A percentile compares a stretch with the other conserved stretches of the same genome.
These are phyloP conservation scores for Paraglomus brasilianum DNA, from an alignment of 192 early-diverging fungal genomes.

Conservation along the genomic window DNA sequence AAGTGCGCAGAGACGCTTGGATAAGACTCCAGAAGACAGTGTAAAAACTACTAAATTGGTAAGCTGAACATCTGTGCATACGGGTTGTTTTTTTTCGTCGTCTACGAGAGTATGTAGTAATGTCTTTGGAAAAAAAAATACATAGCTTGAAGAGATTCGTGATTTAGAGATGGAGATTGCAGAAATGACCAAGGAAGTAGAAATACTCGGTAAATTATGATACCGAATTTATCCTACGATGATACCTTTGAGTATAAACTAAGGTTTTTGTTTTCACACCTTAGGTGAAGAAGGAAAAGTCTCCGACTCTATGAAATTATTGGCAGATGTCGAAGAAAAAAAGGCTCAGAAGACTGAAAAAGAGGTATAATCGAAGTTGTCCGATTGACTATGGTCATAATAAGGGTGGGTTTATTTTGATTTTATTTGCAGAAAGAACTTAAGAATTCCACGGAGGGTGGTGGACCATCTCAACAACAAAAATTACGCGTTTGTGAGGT, in stretches of 20 bases:
- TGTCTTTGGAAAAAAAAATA: neutral
- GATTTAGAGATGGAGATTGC: constrained; percentile 34
- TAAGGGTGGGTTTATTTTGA: neutral
- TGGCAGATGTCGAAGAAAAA: constrained; percentile 46
- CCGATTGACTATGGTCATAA: neutral
- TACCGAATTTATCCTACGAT: neutral
- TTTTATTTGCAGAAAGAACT: constrained; percentile 40
- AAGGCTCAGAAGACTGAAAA: constrained; percentile 45
- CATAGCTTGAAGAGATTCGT: constrained; percentile 29
- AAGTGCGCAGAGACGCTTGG: constrained; percentile 45
- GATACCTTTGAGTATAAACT: neutral
- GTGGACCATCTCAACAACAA: constrained; percentile 48
- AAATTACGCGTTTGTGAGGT: constrained; percentile 58
- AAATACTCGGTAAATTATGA: constrained; percentile 42
- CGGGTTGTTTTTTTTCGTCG: too few species aligned
- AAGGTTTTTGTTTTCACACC: neutral
- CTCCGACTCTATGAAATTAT: constrained; percentile 42
- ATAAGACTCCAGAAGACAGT: constrained; percentile 51
- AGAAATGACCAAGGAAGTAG: constrained; percentile 43
- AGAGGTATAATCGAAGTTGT: constrained; percentile 36
- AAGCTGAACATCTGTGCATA: too few species aligned
- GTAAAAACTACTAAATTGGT: constrained; percentile 23
- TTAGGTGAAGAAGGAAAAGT: constrained; percentile 53
- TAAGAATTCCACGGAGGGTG: constrained; percentile 41
- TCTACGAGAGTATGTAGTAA: too few species aligned